phyloP scores from a whole-genome alignment of 148 eudicot genomes.

The Camellia japonica region DNA sequence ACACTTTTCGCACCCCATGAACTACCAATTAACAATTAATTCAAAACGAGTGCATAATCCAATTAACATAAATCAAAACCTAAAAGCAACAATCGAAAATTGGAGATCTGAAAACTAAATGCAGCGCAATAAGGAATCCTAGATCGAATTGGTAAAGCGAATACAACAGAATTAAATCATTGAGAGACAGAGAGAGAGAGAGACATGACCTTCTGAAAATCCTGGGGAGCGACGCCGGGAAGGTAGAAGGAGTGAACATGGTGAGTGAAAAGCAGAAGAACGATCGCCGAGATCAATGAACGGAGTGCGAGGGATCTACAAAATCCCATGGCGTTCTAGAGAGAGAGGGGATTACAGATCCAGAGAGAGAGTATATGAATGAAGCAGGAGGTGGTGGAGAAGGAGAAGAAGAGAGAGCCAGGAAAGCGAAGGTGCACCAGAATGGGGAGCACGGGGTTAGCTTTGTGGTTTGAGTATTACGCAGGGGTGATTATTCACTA shows the following conservation, averaged over 20 bases:
- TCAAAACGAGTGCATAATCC: not conserved
- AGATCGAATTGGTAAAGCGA: not conserved
- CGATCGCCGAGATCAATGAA: not conserved
- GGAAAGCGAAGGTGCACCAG: not conserved
- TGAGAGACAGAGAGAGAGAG: not conserved
- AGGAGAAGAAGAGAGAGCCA: not conserved
- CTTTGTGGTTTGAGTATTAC: no score
- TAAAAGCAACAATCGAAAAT: not conserved
- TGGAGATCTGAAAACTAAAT: not conserved
- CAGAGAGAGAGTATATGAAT: not conserved
- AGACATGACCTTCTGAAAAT: constrained; percentile 14
- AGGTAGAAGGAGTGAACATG: constrained; percentile 15
- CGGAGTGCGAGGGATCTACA: not conserved
- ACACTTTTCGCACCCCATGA: not conserved
- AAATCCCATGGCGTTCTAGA: constrained; percentile 7
- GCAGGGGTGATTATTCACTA: no score
- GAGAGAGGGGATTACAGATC: constrained; percentile 3
- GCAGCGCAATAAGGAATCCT: not conserved
- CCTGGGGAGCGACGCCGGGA: constrained; percentile 21
- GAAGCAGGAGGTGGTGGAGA: no score
- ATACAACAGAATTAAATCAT: not conserved
- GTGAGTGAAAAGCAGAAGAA: not conserved
- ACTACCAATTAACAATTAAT: not conserved
- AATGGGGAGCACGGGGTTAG: no score
- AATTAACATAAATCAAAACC: not conserved